These are phyloP conservation scores for Mucor saturninus DNA, from an alignment of 371 early-diverging fungal genomes.

Conservation along the genomic window DNA sequence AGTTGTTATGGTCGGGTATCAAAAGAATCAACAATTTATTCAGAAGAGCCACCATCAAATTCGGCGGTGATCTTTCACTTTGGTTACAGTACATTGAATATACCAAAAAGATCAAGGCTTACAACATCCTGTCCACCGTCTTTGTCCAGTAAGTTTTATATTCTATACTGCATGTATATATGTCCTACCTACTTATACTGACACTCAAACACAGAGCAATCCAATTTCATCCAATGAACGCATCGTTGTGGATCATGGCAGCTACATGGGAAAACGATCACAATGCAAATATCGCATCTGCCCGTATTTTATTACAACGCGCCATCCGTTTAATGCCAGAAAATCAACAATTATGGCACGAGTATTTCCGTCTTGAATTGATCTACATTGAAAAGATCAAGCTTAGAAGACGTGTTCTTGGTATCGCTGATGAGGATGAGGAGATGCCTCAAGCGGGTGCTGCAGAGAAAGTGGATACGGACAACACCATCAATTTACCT, in stretches of 20 bases:
- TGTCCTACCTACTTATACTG: no score
- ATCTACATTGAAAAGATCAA: conserved; percentile 88
- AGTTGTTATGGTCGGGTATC: conserved; percentile 61
- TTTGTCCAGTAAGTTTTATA: conserved; percentile 64
- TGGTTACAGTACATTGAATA: conserved; percentile 94
- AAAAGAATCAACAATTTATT: conserved; percentile 80
- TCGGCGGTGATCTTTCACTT: conserved; percentile 78
- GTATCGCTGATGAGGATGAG: conserved; percentile 57
- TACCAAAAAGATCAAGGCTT: conserved; percentile 62
- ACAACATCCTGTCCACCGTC: conserved; percentile 72
- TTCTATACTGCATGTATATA: no score
- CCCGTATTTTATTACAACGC: conserved; percentile 86
- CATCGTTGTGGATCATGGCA: conserved; percentile 88
- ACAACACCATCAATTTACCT: conserved; percentile 59
- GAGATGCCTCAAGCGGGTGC: neutral
- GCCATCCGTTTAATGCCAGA: conserved; percentile 84
- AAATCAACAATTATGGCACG: conserved; percentile 79
- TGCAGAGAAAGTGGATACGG: conserved; percentile 27
- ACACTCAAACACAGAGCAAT: conserved; percentile 64
- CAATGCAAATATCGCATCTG: conserved; percentile 81
- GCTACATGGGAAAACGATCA: conserved; percentile 89
- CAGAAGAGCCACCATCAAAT: conserved; percentile 79
- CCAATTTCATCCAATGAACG: conserved; percentile 82
- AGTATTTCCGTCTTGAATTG: conserved; percentile 92
- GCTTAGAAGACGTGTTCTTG: conserved; percentile 80